Percentiles rank a stretch among this genome's conserved stretches.
These are phyloP conservation scores for Sporothrix variecibatus DNA, from an alignment of 2,329 filamentous ascomycete genomes.

Conservation along the genomic window DNA sequence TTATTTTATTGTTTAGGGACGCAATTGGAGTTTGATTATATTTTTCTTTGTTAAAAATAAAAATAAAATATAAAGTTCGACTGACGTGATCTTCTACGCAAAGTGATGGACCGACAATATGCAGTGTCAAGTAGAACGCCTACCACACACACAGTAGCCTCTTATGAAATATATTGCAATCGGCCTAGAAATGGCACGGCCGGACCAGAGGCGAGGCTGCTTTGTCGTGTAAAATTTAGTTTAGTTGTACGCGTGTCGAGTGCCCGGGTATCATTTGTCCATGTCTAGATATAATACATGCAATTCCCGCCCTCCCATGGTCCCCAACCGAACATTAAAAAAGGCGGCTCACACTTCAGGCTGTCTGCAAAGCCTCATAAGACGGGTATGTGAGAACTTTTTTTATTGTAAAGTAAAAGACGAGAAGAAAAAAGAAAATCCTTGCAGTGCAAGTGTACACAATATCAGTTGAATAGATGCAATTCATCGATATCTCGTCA, in stretches of 20 bases:
- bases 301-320: neutral
- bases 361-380: constrained; percentile 2
- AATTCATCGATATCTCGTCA: too few species aligned
- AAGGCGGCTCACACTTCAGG: constrained; percentile 6
- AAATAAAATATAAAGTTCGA: too few species aligned
- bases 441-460: too few species aligned
- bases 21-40: neutral
- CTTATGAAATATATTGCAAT: neutral
- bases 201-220: neutral
- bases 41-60: neutral
- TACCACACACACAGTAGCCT: neutral
- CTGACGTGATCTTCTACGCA: neutral
- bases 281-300: too few species aligned
- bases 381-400: too few species aligned
- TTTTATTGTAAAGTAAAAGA: neutral
- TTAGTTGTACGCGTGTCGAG: neutral
- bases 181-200: neutral
- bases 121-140: neutral
- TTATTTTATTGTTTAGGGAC: neutral
- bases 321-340: neutral
- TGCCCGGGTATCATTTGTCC: neutral
- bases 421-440: neutral
- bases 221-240: neutral
- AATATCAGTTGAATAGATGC: too few species aligned
- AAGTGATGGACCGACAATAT: neutral